phyloP scores from a whole-genome alignment of 2,329 filamentous ascomycete genomes.

The Scytalidium sp. region DNA sequence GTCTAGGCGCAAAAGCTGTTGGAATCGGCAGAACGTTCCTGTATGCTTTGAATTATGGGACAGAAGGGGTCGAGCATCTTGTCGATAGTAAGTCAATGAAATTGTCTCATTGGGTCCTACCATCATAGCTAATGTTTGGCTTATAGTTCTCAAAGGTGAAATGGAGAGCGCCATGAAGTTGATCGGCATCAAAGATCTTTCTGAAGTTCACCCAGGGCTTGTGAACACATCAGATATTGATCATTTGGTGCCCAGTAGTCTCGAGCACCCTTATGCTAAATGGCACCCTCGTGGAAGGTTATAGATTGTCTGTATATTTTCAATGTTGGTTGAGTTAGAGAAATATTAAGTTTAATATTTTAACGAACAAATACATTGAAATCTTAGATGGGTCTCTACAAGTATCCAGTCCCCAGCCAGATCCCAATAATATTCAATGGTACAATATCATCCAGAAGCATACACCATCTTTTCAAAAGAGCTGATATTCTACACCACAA shows the following conservation, averaged over 20 bases:
- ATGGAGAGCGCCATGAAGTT: conserved; percentile 61
- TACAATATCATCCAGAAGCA: no score
- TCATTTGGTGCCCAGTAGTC: not conserved
- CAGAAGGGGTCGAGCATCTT: conserved; percentile 47
- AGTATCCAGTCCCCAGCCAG: no score
- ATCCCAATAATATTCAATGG: no score
- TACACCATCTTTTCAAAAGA: no score
- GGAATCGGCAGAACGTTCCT: conserved; percentile 58
- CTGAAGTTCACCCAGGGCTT: conserved; percentile 55
- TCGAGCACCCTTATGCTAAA: not conserved
- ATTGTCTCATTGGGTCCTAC: conserved; percentile 24
- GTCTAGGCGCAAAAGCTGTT: conserved; percentile 59
- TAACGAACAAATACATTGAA: no score
- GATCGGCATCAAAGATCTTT: conserved; percentile 56
- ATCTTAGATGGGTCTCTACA: no score
- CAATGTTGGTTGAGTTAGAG: not conserved
- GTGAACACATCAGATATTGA: conserved; percentile 49
- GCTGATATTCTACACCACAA: no score
- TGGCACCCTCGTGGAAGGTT: not conserved
- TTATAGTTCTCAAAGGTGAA: conserved; percentile 50
- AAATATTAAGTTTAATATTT: no score
- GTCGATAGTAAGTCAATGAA: conserved; percentile 42
- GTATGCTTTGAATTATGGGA: conserved; percentile 53
- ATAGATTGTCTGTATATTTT: not conserved
- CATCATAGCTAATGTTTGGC: conserved; percentile 3